Evolutionary conservation across 1,284 basidiomycete species (phyloP).

Genomic region (Ceratobasidium theobromae): DNA sequence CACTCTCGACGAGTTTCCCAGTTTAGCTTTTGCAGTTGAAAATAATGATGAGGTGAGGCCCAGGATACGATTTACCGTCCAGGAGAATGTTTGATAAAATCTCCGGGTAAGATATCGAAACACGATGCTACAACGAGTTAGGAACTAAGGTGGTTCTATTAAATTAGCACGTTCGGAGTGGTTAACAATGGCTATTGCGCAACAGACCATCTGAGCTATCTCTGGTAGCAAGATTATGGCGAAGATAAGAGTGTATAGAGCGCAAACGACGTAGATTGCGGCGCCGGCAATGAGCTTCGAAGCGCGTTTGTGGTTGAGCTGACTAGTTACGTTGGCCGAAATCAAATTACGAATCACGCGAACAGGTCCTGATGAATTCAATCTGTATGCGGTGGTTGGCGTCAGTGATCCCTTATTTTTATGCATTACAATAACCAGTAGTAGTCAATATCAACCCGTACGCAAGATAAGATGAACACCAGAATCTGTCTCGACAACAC

Average conservation of each 20-base stretch:
- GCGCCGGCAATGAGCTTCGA: too few relatives aligned
- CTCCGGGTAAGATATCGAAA: neutral
- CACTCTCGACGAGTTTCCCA: neutral
- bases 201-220: neutral
- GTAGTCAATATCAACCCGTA: slow-evolving; percentile 59
- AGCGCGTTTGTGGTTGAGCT: too few relatives aligned
- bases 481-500: slow-evolving; percentile 86
- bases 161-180: too few relatives aligned
- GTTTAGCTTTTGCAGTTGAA: neutral
- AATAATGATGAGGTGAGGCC: neutral
- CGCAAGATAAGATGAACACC: slow-evolving; percentile 96
- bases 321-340: too few relatives aligned
- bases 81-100: slow-evolving; percentile 12
- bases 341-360: too few relatives aligned
- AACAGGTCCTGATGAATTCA: too few relatives aligned
- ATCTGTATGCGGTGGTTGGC: too few relatives aligned
- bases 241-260: too few relatives aligned
- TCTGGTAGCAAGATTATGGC: too few relatives aligned
- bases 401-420: neutral
- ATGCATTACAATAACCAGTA: neutral
- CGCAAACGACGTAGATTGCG: too few relatives aligned
- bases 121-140: too few relatives aligned
- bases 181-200: neutral
- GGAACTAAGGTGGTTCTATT: too few relatives aligned
- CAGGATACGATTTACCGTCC: neutral